Base-by-base conservation (phyloP, 768 basidiomycete species). In the Filobasidium wieringae region DNA sequence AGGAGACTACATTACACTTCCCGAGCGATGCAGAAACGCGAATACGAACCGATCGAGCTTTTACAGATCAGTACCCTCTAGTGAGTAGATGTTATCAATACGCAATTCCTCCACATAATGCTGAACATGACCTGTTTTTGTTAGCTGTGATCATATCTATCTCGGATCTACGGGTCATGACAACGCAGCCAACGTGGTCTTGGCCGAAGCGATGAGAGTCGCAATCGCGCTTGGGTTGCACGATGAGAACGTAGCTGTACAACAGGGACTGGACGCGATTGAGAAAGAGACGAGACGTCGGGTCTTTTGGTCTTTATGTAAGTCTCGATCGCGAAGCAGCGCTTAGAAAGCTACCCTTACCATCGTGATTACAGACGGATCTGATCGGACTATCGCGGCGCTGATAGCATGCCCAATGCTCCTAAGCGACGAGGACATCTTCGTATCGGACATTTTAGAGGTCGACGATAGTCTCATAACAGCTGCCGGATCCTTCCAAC, bases 391-490 rank as follows among this genome's bases (percentile, higher is more conserved):
- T 3, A 59, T 62, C 56, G 59, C 63, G 7, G 59, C 61, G 3
- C 50, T 64, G 11, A 62, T 63, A 4, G 57, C 60, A 11, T 57
- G 40, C 14, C 63, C 63, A 14, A 47, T 66, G 51, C 57, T 60
- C 26, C 53, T 66, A 11, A 36, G 55, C 27, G 65, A 66, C 41
- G 58, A 47, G 24, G 65, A 66, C 33, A 56, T 66, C 12, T 58
- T 36, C 41, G 41, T 64, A 7, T 55, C 63, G 24, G 51, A 62
- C 19, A 64, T 63, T 4, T 32, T 64, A 22, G 68, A 72, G 59
- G 66, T 68, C n/a, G 70, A 72, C 53, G 70, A 72, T 58, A 64
- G 67, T 22, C 59, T 66, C 49, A 72, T 72, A 63, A 70, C 67
- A 1, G 26, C 60, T 0, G 53, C 59, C 30, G 68, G 67, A 2